A percentile compares a stretch with the other conserved stretches of the same genome.
Conservation (phyloP, 2,329 filamentous ascomycete species). For the Periconia digitata region DNA sequence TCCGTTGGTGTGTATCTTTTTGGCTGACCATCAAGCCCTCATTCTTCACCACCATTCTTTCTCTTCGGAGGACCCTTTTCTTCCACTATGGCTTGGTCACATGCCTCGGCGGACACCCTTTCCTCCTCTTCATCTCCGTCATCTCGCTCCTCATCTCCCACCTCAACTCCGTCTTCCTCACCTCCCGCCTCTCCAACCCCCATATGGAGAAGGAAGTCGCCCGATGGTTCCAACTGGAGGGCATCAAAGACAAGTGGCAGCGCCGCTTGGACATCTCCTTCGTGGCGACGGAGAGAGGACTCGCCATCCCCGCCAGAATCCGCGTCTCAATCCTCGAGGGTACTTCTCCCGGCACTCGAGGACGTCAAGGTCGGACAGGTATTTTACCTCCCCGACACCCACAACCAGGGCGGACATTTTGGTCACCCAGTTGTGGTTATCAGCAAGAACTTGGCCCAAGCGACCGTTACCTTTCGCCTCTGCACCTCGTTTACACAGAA, state of each 20-base stretch:
- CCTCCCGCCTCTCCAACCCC: background rate
- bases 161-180: background rate
- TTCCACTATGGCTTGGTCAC: too few relatives aligned
- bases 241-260: too few relatives aligned
- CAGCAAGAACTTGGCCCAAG: background rate
- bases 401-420: background rate
- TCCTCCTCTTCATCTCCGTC: background rate
- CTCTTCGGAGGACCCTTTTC: too few relatives aligned
- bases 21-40: too few relatives aligned
- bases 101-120: too few relatives aligned
- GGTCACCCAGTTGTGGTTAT: constrained; percentile 7
- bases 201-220: background rate
- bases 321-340: too few relatives aligned
- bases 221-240: too few relatives aligned
- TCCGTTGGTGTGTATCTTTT: too few relatives aligned
- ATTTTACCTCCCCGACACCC: background rate
- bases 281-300: background rate
- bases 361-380: background rate
- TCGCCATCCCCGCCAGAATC: background rate
- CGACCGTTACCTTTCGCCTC: constrained; percentile 1
- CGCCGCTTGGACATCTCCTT: too few relatives aligned
- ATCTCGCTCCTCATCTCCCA: background rate
- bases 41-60: too few relatives aligned
- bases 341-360: background rate
- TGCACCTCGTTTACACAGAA: constrained; percentile 1